Conservation (phyloP, 2,329 filamentous ascomycete species). For the Incumbomyces lentus region DNA sequence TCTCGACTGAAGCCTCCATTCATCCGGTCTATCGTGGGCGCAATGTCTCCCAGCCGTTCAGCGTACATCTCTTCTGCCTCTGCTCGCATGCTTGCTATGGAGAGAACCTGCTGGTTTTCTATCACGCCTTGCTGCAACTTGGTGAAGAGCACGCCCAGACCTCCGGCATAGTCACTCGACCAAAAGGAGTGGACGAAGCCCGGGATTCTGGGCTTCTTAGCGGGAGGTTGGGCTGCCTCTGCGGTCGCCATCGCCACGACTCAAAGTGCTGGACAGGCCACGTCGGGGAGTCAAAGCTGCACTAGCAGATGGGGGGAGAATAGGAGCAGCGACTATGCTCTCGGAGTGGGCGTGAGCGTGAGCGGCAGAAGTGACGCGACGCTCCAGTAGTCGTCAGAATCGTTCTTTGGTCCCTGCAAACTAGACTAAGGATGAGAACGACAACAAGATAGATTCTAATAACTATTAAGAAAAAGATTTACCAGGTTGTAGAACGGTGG, state of each 20-base stretch:
- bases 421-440: no score
- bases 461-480: no score
- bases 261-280: neutral
- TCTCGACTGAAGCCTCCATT: constrained; percentile 76
- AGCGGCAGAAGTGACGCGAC: neutral
- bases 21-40: constrained; percentile 70
- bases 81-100: constrained; percentile 83
- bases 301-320: neutral
- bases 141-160: constrained; percentile 84
- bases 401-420: no score
- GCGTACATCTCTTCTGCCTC: constrained; percentile 91
- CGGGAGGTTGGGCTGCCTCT: constrained; percentile 4
- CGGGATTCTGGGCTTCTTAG: constrained; percentile 51
- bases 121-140: constrained; percentile 94
- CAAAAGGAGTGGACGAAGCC: constrained; percentile 94
- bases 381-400: neutral
- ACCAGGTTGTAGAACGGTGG: no score
- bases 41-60: constrained; percentile 68
- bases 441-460: no score
- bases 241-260: neutral
- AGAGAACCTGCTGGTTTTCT: constrained; percentile 90
- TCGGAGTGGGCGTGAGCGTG: neutral
- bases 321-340: neutral
- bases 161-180: constrained; percentile 94
- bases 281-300: neutral